phyloP scores from a whole-genome alignment of 352 stramenopile species.

The Blastocystis sp. region DNA sequence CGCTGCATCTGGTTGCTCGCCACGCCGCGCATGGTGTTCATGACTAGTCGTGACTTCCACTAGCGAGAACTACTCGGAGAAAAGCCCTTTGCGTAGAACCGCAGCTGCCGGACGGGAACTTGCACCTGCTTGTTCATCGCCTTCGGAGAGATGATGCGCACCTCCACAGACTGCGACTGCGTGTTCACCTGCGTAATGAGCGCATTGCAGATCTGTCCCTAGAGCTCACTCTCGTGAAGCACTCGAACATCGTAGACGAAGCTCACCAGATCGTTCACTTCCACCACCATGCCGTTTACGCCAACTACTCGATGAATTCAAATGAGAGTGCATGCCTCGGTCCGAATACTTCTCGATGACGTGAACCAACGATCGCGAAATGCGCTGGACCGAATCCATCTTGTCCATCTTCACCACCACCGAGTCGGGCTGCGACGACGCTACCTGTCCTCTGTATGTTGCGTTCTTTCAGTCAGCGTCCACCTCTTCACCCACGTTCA shows the following conservation, averaged over 20 bases:
- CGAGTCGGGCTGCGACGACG: neutral
- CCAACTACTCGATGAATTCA: neutral
- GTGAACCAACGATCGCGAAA: neutral
- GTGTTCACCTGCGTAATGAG: neutral
- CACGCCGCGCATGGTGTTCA: neutral
- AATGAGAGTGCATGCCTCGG: neutral
- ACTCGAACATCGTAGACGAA: neutral
- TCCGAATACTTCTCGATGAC: slow-evolving; percentile 1
- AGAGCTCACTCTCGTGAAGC: neutral
- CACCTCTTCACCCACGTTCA: neutral
- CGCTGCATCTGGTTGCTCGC: neutral
- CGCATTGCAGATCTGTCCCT: slow-evolving; percentile 9
- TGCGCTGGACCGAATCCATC: neutral
- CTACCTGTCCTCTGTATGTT: neutral
- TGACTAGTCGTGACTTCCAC: neutral
- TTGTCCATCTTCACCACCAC: neutral
- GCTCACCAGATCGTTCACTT: slow-evolving; percentile 15
- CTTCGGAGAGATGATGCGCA: neutral
- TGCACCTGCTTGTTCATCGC: neutral
- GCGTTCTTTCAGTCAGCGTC: neutral
- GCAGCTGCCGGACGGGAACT: neutral
- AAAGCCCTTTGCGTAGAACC: neutral
- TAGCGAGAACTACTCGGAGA: neutral
- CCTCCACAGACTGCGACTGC: neutral
- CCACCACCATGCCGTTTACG: neutral